Evolutionary conservation across 306 rosid species (phyloP).

Genomic region (Prunus dulcis): DNA sequence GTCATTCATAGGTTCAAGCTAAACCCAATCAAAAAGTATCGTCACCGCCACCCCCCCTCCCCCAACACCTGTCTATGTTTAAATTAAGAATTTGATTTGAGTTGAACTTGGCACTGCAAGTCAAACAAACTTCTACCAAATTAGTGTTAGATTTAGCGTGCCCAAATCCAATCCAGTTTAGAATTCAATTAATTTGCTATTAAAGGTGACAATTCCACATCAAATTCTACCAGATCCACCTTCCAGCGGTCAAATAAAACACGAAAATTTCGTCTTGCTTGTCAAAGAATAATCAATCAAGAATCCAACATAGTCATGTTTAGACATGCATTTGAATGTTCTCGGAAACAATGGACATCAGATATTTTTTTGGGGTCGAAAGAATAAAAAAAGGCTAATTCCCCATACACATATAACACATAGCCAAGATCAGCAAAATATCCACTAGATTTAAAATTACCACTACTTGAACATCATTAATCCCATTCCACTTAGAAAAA

Average conservation of each 20-base stretch:
- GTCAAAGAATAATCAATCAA: neutral
- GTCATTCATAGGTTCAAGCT: neutral
- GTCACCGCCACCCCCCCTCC: no score
- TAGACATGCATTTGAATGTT: neutral
- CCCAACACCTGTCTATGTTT: neutral
- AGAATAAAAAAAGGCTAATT: neutral
- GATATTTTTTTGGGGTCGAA: neutral
- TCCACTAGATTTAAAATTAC: neutral
- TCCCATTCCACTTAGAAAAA: neutral
- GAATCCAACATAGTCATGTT: neutral
- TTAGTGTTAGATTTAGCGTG: no score
- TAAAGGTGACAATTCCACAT: no score
- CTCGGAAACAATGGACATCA: neutral
- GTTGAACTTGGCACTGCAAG: neutral
- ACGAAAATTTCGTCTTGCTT: neutral
- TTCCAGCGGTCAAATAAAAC: neutral
- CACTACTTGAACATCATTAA: neutral
- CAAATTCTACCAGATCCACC: no score
- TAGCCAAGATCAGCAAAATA: neutral
- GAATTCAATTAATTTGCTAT: no score
- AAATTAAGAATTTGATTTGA: neutral
- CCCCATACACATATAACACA: neutral
- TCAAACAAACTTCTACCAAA: no score
- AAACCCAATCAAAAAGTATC: neutral
- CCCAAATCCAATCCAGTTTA: no score